Conservation (phyloP, 169 alveolate species). For the Plasmodium reichenowi region DNA sequence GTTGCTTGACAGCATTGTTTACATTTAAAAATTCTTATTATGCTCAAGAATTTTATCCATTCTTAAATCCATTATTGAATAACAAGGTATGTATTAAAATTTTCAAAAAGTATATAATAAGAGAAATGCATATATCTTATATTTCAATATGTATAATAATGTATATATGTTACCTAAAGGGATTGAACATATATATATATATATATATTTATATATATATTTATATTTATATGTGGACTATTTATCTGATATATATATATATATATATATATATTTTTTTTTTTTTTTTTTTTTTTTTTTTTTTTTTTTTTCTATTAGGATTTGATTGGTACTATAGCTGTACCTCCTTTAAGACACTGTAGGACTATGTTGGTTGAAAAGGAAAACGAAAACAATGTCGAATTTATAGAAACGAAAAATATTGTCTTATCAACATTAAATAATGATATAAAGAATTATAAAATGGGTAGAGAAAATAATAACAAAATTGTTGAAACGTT, state of each 20-base stretch:
- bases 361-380: constrained; percentile 52
- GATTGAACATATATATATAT: background rate
- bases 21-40: constrained; percentile 60
- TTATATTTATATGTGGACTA: background rate
- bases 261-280: background rate
- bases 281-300: background rate
- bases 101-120: no score
- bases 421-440: constrained; percentile 46
- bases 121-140: no score
- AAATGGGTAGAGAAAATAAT: background rate
- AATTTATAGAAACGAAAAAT: constrained; percentile 44
- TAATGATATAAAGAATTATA: constrained; percentile 24
- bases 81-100: constrained; percentile 24
- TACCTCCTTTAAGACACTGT: constrained; percentile 70
- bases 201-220: background rate
- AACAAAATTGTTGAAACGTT: constrained; percentile 44
- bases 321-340: constrained; percentile 73
- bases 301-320: constrained; percentile 25
- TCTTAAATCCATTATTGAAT: constrained; percentile 61
- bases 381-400: constrained; percentile 57
- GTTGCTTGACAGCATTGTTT: constrained; percentile 65
- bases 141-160: no score
- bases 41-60: constrained; percentile 71
- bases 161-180: no score
- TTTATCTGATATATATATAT: background rate